Base-by-base conservation (phyloP, 192 early-diverging fungal species). In the Umbelopsis isabellina region DNA sequence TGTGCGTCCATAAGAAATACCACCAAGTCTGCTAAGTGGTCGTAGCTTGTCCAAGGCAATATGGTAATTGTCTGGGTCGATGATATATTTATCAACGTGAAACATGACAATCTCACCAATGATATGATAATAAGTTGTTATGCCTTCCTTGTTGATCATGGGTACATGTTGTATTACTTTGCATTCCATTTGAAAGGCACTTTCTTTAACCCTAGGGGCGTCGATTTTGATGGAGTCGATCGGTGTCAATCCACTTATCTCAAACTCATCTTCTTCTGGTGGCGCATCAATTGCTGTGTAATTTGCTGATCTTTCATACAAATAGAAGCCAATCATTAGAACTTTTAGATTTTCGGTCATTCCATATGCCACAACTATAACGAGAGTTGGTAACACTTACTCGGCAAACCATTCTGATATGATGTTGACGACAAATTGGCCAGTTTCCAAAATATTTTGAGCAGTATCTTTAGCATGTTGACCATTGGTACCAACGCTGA, bases 341-440 rank as follows among this genome's bases (percentile, higher is more conserved):
- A 5, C 37, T 10, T 37, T 10, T 41, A 41, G 1, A 6, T 41
- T 49, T 16, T 50, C 5, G 46, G 0, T 23, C 2, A 46, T 46
- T 1, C 2, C 15, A 3, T 20, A n/a, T 35, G 21, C 9, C 22
- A 66, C 23, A 4, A 16, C 7, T 22, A 12, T 8, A 23, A 12
- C 12, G 20, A 27, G 5, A 11, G 20, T 7, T 2, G 3, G 4
- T 46, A 9, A 27, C 35, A 49, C 69, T 70, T 53, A 70, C 65
- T 86, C 84, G 21, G 76, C 75, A 67, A 81, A 76, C 45, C 76
- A 75, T 71, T 85, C 84, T 1, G 68, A 75, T 52, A 85, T 75
- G 44, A 74, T 83, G 75, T 86, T 86, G 70, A 85, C 78, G 51
- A 84, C 82, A 58, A 83, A 84, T 52, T 86, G 46, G 5, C 69